Base-by-base conservation (phyloP, 2,329 filamentous ascomycete species). In the Diaporthe longicolla region DNA sequence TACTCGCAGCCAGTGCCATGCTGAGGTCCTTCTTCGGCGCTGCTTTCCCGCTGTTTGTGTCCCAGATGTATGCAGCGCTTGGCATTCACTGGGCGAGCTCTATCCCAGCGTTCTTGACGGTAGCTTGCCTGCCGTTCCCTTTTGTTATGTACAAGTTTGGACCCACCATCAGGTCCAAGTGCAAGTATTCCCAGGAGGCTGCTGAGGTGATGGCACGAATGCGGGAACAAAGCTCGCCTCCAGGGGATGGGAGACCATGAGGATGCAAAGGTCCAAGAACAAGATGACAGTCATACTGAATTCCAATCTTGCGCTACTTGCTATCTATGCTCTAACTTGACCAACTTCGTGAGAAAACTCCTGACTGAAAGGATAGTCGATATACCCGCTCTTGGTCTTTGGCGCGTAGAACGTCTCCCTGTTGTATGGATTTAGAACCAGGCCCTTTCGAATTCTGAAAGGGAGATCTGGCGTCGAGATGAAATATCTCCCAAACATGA, bases 61-160 rank as follows among this genome's bases (percentile, higher is more conserved):
- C 85, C 0, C 84, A 83, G 75, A 89, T 90, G 87, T 91, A 89
- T 79, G 50, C 84, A 1, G 84, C 86, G 72, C 85, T 93, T 2
- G 93, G 93, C 65, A 91, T 93, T 73, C 93, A 95, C 83, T 95
- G 93, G 93, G 94, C 93, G 1, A 90, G 88, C 54, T 91, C 90
- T 0, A 84, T 96, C 17, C 93, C 93, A 0, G 94, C 91, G 0
- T 95, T 96, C 83, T 85, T 95, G 6, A 89, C 93, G 8, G 40
- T 71, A 21, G 83, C 83, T 3, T 90, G 89, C 77, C 83, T 90
- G 0, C 89, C 89, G 0, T 87, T 90, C 75, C 88, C 89, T 2
- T 90, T 90, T 82, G 79, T 91, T 24, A 89, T 91, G 81, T 90
- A 90, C 82, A 89, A 87, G 76, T 90, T 89, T 78, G 90, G 90